These are phyloP conservation scores for Triticum turgidum DNA, from an alignment of 176 grass and related monocot species.

Conservation along the genomic window DNA sequence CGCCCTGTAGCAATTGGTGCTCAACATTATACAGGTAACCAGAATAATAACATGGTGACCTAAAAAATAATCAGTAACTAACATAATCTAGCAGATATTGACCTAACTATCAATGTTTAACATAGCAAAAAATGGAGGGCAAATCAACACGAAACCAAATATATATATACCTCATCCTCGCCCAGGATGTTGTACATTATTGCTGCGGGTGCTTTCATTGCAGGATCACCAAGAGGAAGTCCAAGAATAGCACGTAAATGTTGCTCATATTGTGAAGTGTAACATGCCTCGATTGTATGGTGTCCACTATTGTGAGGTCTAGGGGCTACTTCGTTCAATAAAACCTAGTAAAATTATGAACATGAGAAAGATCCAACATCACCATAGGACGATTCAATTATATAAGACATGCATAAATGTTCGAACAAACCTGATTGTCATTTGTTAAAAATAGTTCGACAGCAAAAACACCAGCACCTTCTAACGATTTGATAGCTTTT, in stretches of 20 bases:
- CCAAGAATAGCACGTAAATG: constrained; percentile 94
- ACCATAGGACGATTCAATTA: background rate
- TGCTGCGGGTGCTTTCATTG: constrained; percentile 75
- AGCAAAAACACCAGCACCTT: constrained; percentile 89
- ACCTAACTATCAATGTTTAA: constrained; percentile 14
- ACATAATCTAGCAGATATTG: background rate
- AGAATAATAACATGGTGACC: background rate
- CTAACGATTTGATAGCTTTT: constrained; percentile 72
- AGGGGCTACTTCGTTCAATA: constrained; percentile 93
- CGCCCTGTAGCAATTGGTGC: constrained; percentile 47
- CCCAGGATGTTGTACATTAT: constrained; percentile 98
- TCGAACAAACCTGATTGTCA: constrained; percentile 66
- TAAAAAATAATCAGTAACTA: background rate
- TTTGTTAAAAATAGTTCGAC: constrained; percentile 95
- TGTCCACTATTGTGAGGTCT: constrained; percentile 97
- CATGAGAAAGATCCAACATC: constrained; percentile 12
- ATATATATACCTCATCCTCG: constrained; percentile 65
- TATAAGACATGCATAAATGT: background rate
- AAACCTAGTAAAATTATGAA: constrained; percentile 49
- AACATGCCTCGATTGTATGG: constrained; percentile 91
- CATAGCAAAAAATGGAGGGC: constrained; percentile 15
- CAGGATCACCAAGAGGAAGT: constrained; percentile 88
- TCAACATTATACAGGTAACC: constrained; percentile 5
- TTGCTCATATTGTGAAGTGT: constrained; percentile 96
- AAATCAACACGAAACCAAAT: background rate